These are phyloP conservation scores for Scutellospora calospora DNA, from an alignment of 371 early-diverging fungal genomes.

Conservation along the genomic window DNA sequence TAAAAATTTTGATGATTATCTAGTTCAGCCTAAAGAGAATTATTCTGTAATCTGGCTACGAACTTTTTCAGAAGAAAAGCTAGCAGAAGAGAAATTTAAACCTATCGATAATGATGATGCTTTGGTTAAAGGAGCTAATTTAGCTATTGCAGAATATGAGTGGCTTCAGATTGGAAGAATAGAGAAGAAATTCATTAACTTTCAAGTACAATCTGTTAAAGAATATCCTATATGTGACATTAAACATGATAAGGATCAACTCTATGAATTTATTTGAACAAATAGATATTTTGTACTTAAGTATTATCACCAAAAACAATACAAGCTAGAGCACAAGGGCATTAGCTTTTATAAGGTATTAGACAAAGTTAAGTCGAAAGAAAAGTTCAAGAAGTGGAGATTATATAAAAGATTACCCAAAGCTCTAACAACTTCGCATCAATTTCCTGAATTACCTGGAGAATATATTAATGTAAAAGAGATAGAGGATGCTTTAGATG, in stretches of 20 bases:
- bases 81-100: constrained; percentile 35
- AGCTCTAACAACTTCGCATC: background rate
- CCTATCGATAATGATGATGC: constrained; percentile 41
- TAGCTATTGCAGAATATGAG: constrained; percentile 39
- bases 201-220: constrained; percentile 33
- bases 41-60: constrained; percentile 39
- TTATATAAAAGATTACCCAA: background rate
- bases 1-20: constrained; percentile 31
- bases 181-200: constrained; percentile 35
- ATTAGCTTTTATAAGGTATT: constrained; percentile 29
- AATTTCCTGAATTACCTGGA: constrained; percentile 28
- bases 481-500: constrained; percentile 2
- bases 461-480: constrained; percentile 37
- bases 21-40: constrained; percentile 41
- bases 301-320: constrained; percentile 41
- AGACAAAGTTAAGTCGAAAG: constrained; percentile 27
- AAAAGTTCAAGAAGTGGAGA: background rate
- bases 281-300: constrained; percentile 35
- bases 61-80: constrained; percentile 33
- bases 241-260: constrained; percentile 37
- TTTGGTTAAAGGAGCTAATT: constrained; percentile 21
- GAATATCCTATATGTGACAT: constrained; percentile 40
- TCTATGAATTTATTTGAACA: constrained; percentile 39
- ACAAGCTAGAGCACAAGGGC: constrained; percentile 40
- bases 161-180: constrained; percentile 40